Percentiles rank a stretch among this genome's conserved stretches.
Conservation (phyloP, 2,329 filamentous ascomycete species). For the Exophiala sp. region DNA sequence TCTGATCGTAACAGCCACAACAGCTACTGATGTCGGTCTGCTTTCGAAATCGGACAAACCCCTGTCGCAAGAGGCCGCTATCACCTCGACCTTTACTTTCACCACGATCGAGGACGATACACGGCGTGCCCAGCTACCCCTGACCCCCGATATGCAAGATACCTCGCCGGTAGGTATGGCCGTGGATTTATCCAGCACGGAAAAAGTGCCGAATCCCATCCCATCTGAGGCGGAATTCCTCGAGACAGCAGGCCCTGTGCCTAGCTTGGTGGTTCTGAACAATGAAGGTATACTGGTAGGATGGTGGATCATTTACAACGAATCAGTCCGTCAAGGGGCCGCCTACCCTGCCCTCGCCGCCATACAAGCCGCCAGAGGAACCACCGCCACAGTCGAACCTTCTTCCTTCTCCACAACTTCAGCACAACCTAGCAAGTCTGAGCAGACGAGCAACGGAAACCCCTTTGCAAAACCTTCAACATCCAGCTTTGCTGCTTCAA, state of each 20-base stretch:
- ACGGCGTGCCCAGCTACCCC: constrained; percentile 69
- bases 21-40: constrained; percentile 73
- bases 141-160: constrained; percentile 63
- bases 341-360: constrained; percentile 67
- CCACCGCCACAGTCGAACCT: background rate
- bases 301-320: constrained; percentile 92
- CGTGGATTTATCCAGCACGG: constrained; percentile 78
- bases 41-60: constrained; percentile 70
- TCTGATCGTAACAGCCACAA: constrained; percentile 77
- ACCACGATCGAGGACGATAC: constrained; percentile 71
- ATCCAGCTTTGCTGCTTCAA: no score
- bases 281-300: constrained; percentile 79
- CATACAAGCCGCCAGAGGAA: constrained; percentile 10
- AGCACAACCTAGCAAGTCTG: constrained; percentile 11
- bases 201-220: constrained; percentile 75
- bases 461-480: constrained; percentile 36
- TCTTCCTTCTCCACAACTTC: constrained; percentile 7
- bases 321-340: constrained; percentile 71
- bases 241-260: constrained; percentile 74
- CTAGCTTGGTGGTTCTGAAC: constrained; percentile 79
- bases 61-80: constrained; percentile 59
- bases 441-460: constrained; percentile 20
- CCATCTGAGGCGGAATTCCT: constrained; percentile 71
- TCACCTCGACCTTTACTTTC: constrained; percentile 68
- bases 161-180: constrained; percentile 75